Evolutionary conservation across 1,284 basidiomycete species (phyloP).

Genomic region (Exsudoporus floridanus): DNA sequence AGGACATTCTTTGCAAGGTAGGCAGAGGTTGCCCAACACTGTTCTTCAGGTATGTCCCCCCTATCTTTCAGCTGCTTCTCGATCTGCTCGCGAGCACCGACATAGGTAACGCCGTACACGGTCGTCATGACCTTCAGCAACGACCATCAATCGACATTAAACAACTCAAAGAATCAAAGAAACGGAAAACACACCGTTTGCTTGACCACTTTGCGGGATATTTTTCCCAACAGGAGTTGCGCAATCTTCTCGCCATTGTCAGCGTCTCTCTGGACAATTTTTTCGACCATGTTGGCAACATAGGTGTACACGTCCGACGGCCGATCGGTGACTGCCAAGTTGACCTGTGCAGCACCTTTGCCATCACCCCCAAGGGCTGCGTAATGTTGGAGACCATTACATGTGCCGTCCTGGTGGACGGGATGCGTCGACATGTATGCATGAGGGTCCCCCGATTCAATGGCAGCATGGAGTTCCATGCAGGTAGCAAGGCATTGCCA

Average conservation of each 20-base stretch:
- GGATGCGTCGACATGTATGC: conserved; percentile 78
- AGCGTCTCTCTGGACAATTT: conserved; percentile 39
- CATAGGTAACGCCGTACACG: conserved; percentile 96
- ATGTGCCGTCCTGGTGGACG: conserved; percentile 98
- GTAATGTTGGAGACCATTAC: conserved; percentile 98
- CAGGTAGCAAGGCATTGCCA: conserved; percentile 97
- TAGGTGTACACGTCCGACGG: conserved; percentile 97
- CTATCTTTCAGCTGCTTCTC: conserved; percentile 84
- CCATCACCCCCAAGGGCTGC: conserved; percentile 95
- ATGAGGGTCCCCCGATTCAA: conserved; percentile 73
- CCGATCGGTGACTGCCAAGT: conserved; percentile 81
- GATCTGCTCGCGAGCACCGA: conserved; percentile 95
- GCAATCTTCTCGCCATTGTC: conserved; percentile 56
- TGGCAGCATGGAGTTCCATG: conserved; percentile 80
- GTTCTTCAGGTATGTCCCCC: conserved; percentile 71
- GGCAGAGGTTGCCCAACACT: conserved; percentile 73
- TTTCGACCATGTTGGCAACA: conserved; percentile 84
- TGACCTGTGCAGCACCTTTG: conserved; percentile 90
- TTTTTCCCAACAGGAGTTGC: conserved; percentile 70
- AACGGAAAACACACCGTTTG: conserved; percentile 69
- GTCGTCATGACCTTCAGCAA: conserved; percentile 89
- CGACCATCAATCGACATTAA: conserved; percentile 2
- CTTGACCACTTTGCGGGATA: conserved; percentile 96
- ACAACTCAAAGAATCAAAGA: not conserved
- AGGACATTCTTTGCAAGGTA: conserved; percentile 85